These are phyloP conservation scores for Cyanodermella asteris DNA, from an alignment of 2,329 filamentous ascomycete species.

Conservation along the genomic window DNA sequence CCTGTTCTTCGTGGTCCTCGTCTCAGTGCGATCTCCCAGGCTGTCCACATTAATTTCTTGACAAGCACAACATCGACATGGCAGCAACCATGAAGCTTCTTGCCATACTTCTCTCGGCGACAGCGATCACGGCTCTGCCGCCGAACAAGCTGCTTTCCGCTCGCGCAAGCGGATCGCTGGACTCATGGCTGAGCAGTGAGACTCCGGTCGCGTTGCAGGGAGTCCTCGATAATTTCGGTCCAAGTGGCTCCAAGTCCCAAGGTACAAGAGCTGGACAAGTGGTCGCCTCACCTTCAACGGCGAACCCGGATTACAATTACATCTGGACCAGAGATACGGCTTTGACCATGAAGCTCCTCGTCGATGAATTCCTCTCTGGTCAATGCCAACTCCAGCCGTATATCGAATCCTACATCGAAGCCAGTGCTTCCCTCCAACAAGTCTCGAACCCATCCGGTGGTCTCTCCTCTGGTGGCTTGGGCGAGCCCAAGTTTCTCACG, in stretches of 20 bases:
- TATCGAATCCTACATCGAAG: slow-evolving; percentile 45
- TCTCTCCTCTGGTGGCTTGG: slow-evolving; percentile 31
- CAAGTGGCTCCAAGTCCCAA: slow-evolving; percentile 24
- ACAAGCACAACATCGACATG: too few species aligned
- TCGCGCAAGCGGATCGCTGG: slow-evolving; percentile 3
- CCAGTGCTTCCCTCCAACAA: slow-evolving; percentile 44
- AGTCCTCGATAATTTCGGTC: slow-evolving; percentile 33
- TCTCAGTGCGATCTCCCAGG: too few species aligned
- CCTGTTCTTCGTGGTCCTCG: too few species aligned
- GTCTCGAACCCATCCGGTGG: slow-evolving; percentile 48
- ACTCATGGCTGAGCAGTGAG: slow-evolving; percentile 22
- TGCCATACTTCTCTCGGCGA: too few species aligned
- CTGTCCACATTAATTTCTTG: too few species aligned
- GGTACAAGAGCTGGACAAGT: slow-evolving; percentile 29
- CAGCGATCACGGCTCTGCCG: too few species aligned
- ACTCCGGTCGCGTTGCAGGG: slow-evolving; percentile 27
- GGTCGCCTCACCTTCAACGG: slow-evolving; percentile 33
- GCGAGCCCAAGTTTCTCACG: slow-evolving; percentile 52
- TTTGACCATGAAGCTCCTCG: slow-evolving; percentile 44
- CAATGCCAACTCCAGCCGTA: slow-evolving; percentile 33
- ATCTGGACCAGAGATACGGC: slow-evolving; percentile 61
- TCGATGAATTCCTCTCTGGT: slow-evolving; percentile 44
- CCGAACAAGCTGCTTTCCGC: too few species aligned
- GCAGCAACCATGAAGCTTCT: too few species aligned
- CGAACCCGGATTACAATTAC: slow-evolving; percentile 37